Conservation (phyloP, 306 rosid genomes). For the Macrotyloma uniflorum region DNA sequence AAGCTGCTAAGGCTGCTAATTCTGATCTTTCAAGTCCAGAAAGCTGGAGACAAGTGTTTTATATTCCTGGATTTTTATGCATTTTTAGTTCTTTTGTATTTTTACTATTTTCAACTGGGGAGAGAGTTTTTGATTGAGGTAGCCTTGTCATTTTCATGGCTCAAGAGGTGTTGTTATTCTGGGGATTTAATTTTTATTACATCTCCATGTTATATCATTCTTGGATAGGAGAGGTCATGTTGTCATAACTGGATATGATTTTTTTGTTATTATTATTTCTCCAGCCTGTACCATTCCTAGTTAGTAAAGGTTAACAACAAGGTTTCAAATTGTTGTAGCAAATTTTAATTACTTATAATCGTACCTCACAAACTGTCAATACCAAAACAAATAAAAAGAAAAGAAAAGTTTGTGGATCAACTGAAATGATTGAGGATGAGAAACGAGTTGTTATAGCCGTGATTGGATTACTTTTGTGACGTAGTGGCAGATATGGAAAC, state of each 20-base stretch:
- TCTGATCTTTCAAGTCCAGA: slow-evolving; percentile 84
- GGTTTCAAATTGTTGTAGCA: slow-evolving; percentile 15
- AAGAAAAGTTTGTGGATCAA: neutral
- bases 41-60: slow-evolving; percentile 86
- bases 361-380: slow-evolving; percentile 1
- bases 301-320: neutral
- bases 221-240: slow-evolving; percentile 38
- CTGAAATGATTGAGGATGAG: slow-evolving; percentile 28
- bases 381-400: neutral
- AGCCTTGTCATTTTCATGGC: slow-evolving; percentile 31
- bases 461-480: no score
- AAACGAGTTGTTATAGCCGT: slow-evolving; percentile 15
- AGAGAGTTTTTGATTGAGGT: slow-evolving; percentile 90
- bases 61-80: slow-evolving; percentile 86
- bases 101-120: slow-evolving; percentile 83
- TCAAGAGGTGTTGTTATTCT: slow-evolving; percentile 6
- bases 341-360: slow-evolving; percentile 15
- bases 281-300: slow-evolving; percentile 45
- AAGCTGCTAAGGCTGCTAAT: slow-evolving; percentile 74
- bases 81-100: slow-evolving; percentile 77
- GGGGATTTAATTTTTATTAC: slow-evolving; percentile 43
- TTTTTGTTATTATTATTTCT: slow-evolving; percentile 6
- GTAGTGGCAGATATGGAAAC: no score
- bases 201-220: slow-evolving; percentile 48
- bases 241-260: slow-evolving; percentile 28